Evolutionary conservation across 129 eudicot species (phyloP).

Genomic region (Heracleum sosnowskyi): DNA sequence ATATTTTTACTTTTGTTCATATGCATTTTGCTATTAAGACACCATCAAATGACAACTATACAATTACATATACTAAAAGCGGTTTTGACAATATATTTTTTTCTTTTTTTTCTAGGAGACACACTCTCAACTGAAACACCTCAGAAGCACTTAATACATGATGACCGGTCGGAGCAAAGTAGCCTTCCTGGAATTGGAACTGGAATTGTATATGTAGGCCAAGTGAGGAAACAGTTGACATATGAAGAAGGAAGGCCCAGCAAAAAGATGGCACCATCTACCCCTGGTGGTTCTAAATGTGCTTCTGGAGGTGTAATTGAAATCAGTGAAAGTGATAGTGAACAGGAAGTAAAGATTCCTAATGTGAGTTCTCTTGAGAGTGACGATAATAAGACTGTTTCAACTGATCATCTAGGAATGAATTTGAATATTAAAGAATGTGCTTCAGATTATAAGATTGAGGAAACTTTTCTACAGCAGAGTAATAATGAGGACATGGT

Average conservation of each 20-base stretch:
- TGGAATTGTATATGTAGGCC: slow-evolving; percentile 5
- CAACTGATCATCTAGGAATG: slow-evolving; percentile 10
- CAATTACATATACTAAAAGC: background rate
- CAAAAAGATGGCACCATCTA: slow-evolving; percentile 42
- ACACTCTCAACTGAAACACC: slow-evolving; percentile 16
- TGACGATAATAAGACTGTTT: slow-evolving; percentile 9
- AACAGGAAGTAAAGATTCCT: slow-evolving; percentile 4
- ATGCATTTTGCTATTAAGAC: background rate
- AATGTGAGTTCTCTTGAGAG: slow-evolving; percentile 2
- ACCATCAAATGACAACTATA: background rate
- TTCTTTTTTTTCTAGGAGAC: slow-evolving; percentile 12
- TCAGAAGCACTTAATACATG: background rate
- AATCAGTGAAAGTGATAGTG: slow-evolving; percentile 45
- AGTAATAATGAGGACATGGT: slow-evolving; percentile 21
- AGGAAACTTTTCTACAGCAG: slow-evolving; percentile 9
- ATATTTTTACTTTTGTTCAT: background rate
- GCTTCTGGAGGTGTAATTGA: slow-evolving; percentile 28
- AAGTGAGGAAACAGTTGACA: slow-evolving; percentile 29
- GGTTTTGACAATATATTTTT: background rate
- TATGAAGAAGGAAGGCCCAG: slow-evolving; percentile 28
- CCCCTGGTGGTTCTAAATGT: slow-evolving; percentile 41
- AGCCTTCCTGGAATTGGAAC: background rate
- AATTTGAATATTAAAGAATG: slow-evolving; percentile 3
- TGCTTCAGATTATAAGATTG: slow-evolving; percentile 1
- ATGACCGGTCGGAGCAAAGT: slow-evolving; percentile 9